A percentile compares a stretch with the other conserved stretches of the same genome.
These are phyloP conservation scores for Citrus sinensis DNA, from an alignment of 345 rosid species.

Conservation along the genomic window DVS_A1.0 CM039169.1:31029001-31029500, in stretches of 20 bases:
- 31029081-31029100: conserved; percentile 42
- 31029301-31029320: too few species aligned
- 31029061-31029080: neutral
- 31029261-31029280: conserved; percentile 8
- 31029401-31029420: neutral
- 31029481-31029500: too few species aligned
- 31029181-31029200: neutral
- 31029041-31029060: neutral
- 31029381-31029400: too few species aligned
- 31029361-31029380: neutral
- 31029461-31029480: neutral
- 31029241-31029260: conserved; percentile 5
- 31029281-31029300: neutral
- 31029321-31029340: neutral
- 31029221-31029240: neutral
- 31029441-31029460: neutral
- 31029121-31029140: conserved; percentile 30
- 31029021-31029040: conserved; percentile 1
- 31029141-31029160: conserved; percentile 35
- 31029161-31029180: neutral
- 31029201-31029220: conserved; percentile 10
- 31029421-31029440: neutral
- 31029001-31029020: neutral
- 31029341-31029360: neutral
- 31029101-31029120: conserved; percentile 3